phyloP scores from a whole-genome alignment of 176 grass and related monocot genomes.

The Zoysia japonica region DNA sequence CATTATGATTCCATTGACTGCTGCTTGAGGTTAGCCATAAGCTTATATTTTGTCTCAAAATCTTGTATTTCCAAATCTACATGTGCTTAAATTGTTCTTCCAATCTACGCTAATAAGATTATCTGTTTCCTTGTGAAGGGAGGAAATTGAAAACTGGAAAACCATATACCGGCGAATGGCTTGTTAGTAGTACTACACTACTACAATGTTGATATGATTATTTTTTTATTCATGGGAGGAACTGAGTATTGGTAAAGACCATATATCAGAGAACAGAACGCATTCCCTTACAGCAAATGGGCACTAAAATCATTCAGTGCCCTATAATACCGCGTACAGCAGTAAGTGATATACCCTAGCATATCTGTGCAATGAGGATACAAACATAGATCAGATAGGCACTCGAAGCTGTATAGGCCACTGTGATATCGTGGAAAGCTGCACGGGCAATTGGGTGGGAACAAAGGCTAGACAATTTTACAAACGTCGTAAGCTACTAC shows the following conservation, averaged over 20 bases:
- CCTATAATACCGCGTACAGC: conserved; percentile 3
- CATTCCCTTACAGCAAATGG: conserved; percentile 48
- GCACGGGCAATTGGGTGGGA: background rate
- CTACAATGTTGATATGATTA: background rate
- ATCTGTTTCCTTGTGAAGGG: background rate
- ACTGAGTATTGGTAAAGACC: background rate
- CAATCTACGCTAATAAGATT: conserved; percentile 15
- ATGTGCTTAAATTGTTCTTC: background rate
- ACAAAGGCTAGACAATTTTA: conserved; percentile 9
- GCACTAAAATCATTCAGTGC: conserved; percentile 39
- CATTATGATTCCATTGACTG: conserved; percentile 76
- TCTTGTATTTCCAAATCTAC: conserved; percentile 5
- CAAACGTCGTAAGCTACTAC: background rate
- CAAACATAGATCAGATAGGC: background rate
- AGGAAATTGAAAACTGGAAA: conserved; percentile 9
- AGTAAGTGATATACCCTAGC: conserved; percentile 5
- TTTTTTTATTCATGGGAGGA: background rate
- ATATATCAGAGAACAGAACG: conserved; percentile 35
- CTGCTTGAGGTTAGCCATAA: conserved; percentile 73
- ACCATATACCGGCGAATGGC: background rate
- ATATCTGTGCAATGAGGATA: background rate
- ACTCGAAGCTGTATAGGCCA: background rate
- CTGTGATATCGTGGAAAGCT: background rate
- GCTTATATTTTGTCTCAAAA: conserved; percentile 7
- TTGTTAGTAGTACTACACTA: background rate